These are phyloP conservation scores for Pleurotus tuber-regium DNA, from an alignment of 768 basidiomycete genomes.

Conservation along the genomic window DNA sequence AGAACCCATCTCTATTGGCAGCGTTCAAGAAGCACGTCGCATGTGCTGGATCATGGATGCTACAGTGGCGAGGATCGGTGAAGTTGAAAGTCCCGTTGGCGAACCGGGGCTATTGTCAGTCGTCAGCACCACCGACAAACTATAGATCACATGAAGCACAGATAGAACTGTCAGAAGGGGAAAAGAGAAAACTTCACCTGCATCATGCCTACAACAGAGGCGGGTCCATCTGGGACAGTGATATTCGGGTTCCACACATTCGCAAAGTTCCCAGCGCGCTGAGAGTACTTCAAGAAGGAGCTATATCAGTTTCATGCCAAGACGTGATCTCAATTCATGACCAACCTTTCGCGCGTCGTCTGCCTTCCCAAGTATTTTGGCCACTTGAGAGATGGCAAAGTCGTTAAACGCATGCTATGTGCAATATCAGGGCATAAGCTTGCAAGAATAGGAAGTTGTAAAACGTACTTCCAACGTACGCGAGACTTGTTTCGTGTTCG, in stretches of 20 bases:
- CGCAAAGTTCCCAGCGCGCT: constrained; percentile 52
- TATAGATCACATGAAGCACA: too few species aligned
- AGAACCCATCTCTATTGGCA: constrained; percentile 57
- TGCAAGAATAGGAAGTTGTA: background rate
- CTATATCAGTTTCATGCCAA: background rate
- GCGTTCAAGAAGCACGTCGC: constrained; percentile 62
- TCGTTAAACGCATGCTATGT: constrained; percentile 60
- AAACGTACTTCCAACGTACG: constrained; percentile 52
- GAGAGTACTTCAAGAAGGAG: constrained; percentile 37
- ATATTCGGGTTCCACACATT: constrained; percentile 61
- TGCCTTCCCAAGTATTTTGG: constrained; percentile 47
- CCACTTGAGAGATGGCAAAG: constrained; percentile 63
- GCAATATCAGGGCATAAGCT: constrained; percentile 2
- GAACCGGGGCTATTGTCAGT: constrained; percentile 44
- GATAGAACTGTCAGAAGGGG: too few species aligned
- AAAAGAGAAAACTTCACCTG: constrained; percentile 36
- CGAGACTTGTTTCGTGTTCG: constrained; percentile 61
- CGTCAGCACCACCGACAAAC: constrained; percentile 5
- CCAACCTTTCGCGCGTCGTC: constrained; percentile 50
- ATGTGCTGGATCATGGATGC: constrained; percentile 54
- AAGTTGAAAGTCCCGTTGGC: constrained; percentile 58
- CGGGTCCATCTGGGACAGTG: constrained; percentile 45
- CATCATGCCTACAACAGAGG: constrained; percentile 52
- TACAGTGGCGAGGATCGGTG: constrained; percentile 68
- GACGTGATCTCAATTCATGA: too few species aligned